Conservation (phyloP, 192 early-diverging fungal species). For the Entomortierella beljakovae region DNA sequence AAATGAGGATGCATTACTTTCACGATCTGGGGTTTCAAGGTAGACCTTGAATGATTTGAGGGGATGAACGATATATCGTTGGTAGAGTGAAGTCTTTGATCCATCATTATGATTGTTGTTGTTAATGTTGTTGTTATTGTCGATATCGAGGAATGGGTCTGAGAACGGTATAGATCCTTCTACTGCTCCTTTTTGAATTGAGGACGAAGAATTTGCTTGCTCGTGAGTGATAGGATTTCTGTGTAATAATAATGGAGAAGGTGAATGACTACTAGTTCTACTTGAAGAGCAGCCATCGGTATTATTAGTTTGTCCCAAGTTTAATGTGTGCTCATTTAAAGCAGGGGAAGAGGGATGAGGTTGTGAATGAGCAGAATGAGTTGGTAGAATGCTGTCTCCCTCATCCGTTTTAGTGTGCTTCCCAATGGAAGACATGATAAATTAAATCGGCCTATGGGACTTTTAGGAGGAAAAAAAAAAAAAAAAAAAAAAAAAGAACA, state of each 20-base stretch:
- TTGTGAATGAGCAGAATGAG: background rate
- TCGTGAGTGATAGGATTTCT: background rate
- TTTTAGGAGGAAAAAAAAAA: too few relatives aligned
- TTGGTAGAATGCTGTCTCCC: background rate
- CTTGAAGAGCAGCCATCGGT: background rate
- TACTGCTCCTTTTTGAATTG: background rate
- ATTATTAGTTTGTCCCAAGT: too few relatives aligned
- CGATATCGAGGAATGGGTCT: background rate
- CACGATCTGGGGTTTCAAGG: slow-evolving; percentile 17
- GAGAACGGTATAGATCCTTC: too few relatives aligned
- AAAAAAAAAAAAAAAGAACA: too few relatives aligned
- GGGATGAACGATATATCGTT: slow-evolving; percentile 16
- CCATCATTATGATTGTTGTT: background rate
- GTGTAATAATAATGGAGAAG: slow-evolving; percentile 1
- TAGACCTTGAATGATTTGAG: slow-evolving; percentile 20
- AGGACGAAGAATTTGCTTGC: background rate
- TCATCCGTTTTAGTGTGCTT: background rate
- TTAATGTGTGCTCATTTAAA: background rate
- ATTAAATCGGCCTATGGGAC: too few relatives aligned
- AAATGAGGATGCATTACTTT: background rate
- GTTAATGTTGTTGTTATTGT: background rate
- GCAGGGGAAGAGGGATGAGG: background rate
- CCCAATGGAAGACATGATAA: background rate
- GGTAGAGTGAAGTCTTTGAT: slow-evolving; percentile 10
- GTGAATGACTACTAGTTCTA: background rate